phyloP scores from a whole-genome alignment of 164 flowering plant genomes.

The Sextonia rubra region DNA sequence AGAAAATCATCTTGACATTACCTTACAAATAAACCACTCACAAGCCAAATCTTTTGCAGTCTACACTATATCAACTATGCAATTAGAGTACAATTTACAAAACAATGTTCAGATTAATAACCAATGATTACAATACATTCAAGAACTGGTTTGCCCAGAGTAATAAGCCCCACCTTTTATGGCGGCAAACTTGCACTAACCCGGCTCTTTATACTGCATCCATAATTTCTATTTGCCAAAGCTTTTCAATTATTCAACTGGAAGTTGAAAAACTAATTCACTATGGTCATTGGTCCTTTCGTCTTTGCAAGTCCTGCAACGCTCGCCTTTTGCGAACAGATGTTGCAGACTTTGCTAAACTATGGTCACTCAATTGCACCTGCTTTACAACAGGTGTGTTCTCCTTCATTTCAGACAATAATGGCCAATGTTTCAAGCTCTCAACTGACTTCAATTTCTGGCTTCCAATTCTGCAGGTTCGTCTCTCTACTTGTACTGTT shows the following conservation, averaged over 20 bases:
- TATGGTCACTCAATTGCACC: neutral
- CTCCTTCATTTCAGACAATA: constrained; percentile 8
- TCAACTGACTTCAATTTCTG: neutral
- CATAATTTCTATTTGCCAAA: too few relatives aligned
- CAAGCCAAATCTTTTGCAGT: too few relatives aligned
- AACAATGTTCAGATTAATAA: too few relatives aligned
- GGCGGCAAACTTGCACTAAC: too few relatives aligned
- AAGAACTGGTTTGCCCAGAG: too few relatives aligned
- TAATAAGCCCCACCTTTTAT: too few relatives aligned
- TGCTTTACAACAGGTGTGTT: constrained; percentile 1
- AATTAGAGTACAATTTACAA: too few relatives aligned
- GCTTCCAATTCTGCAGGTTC: neutral
- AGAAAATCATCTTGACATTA: too few relatives aligned
- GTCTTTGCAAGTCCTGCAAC: constrained; percentile 1
- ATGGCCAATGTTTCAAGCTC: neutral
- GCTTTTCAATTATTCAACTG: neutral
- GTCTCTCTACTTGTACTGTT: neutral
- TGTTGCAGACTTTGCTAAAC: neutral
- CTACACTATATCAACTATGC: too few relatives aligned
- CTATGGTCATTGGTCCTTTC: neutral
- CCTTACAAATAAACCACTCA: too few relatives aligned
- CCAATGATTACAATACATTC: too few relatives aligned
- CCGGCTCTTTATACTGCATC: too few relatives aligned
- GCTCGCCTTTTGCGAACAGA: constrained; percentile 1
- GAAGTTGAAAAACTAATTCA: neutral